Conservation (phyloP, 139 green algal species). For the Limnomonas spitsbergensis region DNA sequence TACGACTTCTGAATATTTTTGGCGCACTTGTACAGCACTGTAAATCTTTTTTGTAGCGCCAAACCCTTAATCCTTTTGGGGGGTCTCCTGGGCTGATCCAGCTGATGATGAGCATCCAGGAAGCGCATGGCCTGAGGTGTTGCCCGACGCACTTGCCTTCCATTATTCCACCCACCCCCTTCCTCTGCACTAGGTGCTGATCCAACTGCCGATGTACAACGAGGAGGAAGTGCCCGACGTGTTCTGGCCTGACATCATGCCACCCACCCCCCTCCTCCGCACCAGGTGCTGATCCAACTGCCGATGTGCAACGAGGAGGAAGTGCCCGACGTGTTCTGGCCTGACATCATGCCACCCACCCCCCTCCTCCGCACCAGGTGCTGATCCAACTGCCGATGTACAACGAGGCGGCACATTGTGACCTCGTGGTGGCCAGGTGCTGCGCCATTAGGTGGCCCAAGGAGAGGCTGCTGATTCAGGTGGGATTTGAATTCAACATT, state of each 20-base stretch:
- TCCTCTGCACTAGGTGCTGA: too few relatives aligned
- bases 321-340: neutral
- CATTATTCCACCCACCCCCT: too few relatives aligned
- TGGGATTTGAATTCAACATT: conserved; percentile 12
- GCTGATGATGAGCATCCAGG: conserved; percentile 94
- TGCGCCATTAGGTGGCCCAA: conserved; percentile 53
- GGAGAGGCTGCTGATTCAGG: conserved; percentile 53
- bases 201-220: conserved; percentile 97
- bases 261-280: too few relatives aligned
- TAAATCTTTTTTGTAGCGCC: too few relatives aligned
- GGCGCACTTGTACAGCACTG: too few relatives aligned
- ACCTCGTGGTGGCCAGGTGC: conserved; percentile 49
- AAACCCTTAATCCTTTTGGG: too few relatives aligned
- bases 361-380: neutral
- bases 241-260: neutral
- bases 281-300: conserved; percentile 57
- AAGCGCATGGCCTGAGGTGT: conserved; percentile 44
- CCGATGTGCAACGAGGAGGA: conserved; percentile 51
- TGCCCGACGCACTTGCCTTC: neutral
- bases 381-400: conserved; percentile 61
- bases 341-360: too few relatives aligned
- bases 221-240: conserved; percentile 36
- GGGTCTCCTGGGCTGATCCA: conserved; percentile 75
- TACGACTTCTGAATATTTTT: too few relatives aligned
- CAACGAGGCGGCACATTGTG: conserved; percentile 48